Conservation (phyloP, 2,329 filamentous ascomycete genomes). For the Karstenula rhodostoma region DNA sequence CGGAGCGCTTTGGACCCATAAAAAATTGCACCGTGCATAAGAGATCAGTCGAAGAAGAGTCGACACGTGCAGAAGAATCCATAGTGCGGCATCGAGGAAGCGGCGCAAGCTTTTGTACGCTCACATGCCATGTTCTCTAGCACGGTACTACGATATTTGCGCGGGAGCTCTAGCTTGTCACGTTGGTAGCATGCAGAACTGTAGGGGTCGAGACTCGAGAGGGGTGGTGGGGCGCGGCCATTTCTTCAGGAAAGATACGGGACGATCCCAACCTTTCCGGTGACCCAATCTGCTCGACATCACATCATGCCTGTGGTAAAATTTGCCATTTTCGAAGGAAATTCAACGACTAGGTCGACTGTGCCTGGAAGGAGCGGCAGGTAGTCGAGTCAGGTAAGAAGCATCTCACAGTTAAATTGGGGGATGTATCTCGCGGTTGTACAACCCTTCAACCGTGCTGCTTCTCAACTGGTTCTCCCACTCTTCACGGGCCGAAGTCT, state of each 20-base stretch:
- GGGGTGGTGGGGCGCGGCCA: background rate
- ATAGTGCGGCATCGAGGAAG: too few species aligned
- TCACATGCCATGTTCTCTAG: too few species aligned
- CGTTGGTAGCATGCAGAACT: background rate
- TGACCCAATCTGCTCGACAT: background rate
- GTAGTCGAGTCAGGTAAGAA: background rate
- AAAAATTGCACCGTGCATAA: too few species aligned
- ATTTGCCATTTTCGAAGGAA: background rate
- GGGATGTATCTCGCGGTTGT: background rate
- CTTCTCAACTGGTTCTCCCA: background rate
- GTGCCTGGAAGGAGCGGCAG: background rate
- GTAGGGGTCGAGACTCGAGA: background rate
- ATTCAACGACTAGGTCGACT: background rate
- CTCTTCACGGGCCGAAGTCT: background rate
- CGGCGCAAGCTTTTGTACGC: too few species aligned
- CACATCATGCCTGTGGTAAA: background rate
- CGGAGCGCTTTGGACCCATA: too few species aligned
- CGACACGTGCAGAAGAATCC: too few species aligned
- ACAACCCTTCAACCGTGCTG: background rate
- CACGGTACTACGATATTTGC: too few species aligned
- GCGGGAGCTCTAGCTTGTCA: too few species aligned
- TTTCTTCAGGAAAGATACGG: background rate
- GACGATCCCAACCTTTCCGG: background rate
- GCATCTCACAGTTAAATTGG: background rate
- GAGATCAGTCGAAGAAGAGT: too few species aligned